Conservation (phyloP, 1,284 basidiomycete genomes). For the Ceratobasidium sp. region DNA sequence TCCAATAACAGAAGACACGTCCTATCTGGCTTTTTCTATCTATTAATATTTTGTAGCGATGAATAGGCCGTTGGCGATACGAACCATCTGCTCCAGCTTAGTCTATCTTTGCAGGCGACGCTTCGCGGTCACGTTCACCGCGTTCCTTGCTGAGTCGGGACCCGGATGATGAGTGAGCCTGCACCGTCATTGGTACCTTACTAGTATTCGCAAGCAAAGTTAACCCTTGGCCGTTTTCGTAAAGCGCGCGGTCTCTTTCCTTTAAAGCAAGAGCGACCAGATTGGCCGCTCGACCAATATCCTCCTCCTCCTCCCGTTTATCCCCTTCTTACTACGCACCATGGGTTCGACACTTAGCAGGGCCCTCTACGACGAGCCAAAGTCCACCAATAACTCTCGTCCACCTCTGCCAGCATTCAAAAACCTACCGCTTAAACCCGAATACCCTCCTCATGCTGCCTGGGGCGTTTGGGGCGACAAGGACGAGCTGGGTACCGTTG, state of each 20-base stretch:
- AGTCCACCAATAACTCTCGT: not conserved
- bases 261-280: not conserved
- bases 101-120: not conserved
- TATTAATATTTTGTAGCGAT: too few relatives aligned
- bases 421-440: slow-evolving; percentile 32
- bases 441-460: slow-evolving; percentile 41
- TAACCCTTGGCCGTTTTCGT: not conserved
- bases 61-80: too few relatives aligned
- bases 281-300: not conserved
- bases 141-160: not conserved
- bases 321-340: not conserved
- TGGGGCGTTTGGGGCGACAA: slow-evolving; percentile 48
- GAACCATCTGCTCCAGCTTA: not conserved
- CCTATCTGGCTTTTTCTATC: not conserved
- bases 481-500: slow-evolving; percentile 48
- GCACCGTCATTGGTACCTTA: slow-evolving; percentile 5
- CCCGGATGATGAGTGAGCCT: slow-evolving; percentile 6
- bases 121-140: not conserved
- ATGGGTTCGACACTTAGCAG: not conserved
- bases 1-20: not conserved
- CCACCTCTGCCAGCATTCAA: slow-evolving; percentile 28
- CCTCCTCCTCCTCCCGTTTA: not conserved
- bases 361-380: not conserved
- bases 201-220: not conserved
- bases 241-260: not conserved